Evolutionary conservation across 2,329 filamentous ascomycete genomes (phyloP).

Genomic region (Alternaria novae-zelandiae): DNA sequence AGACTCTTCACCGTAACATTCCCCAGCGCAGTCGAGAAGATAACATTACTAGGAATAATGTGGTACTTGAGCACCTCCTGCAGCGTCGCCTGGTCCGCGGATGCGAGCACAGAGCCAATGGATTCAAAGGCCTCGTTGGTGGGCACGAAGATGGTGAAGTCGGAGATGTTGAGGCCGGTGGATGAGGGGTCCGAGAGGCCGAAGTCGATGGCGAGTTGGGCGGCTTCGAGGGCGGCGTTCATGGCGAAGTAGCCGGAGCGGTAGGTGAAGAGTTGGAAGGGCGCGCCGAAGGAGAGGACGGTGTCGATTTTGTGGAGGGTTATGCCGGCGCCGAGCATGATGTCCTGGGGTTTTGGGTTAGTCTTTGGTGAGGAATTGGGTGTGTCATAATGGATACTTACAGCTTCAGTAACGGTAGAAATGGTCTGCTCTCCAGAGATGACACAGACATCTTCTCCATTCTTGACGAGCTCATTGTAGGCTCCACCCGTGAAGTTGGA

Average conservation of each 20-base stretch:
- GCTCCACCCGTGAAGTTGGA: constrained; percentile 66
- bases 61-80: constrained; percentile 35
- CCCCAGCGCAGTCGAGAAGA: constrained; percentile 33
- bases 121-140: constrained; percentile 75
- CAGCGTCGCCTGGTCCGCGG: constrained; percentile 25
- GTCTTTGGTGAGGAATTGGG: background rate
- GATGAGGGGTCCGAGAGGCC: constrained; percentile 19
- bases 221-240: constrained; percentile 19
- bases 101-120: constrained; percentile 45
- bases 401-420: constrained; percentile 56
- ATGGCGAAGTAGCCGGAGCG: constrained; percentile 33
- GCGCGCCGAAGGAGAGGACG: constrained; percentile 33
- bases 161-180: constrained; percentile 51
- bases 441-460: constrained; percentile 55
- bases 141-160: constrained; percentile 82
- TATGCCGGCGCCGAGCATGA: constrained; percentile 33
- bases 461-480: constrained; percentile 55
- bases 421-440: constrained; percentile 59
- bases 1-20: constrained; percentile 32
- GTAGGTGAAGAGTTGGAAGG: constrained; percentile 36
- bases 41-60: constrained; percentile 34
- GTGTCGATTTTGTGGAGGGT: constrained; percentile 38
- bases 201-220: constrained; percentile 28
- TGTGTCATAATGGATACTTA: constrained; percentile 36
- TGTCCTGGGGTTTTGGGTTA: constrained; percentile 18